Percentiles rank a stretch among this genome's conserved stretches.
phyloP scores from a whole-genome alignment of 306 rosid genomes.

The Vigna trinervia region DNA sequence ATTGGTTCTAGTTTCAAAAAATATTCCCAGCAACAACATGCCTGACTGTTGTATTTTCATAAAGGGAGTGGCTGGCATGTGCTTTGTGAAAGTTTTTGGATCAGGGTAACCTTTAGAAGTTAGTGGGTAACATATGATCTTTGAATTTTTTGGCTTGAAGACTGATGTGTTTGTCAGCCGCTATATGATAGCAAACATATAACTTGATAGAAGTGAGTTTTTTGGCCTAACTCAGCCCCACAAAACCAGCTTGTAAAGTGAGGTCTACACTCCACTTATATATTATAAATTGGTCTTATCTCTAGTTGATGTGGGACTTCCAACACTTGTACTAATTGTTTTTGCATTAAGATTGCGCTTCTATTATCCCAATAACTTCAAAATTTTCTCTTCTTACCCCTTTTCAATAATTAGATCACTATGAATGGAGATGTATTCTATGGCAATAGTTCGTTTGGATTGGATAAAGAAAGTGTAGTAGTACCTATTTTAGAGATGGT shows the following conservation, averaged over 20 bases:
- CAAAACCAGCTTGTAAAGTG: too few relatives aligned
- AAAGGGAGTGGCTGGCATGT: neutral
- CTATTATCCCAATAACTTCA: neutral
- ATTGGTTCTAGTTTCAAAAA: neutral
- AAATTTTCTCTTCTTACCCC: slow-evolving; percentile 1
- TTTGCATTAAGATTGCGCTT: slow-evolving; percentile 13
- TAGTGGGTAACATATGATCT: neutral
- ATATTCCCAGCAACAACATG: neutral
- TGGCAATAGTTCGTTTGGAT: slow-evolving; percentile 16
- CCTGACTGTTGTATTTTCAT: neutral
- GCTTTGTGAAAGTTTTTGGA: neutral
- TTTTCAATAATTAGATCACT: neutral
- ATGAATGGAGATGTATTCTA: slow-evolving; percentile 13
- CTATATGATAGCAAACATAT: neutral
- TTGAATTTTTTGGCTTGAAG: slow-evolving; percentile 18
- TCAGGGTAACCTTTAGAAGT: slow-evolving; percentile 10
- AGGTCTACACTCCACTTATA: too few relatives aligned
- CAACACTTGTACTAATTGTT: neutral
- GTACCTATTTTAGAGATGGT: slow-evolving; percentile 9
- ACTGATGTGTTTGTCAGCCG: slow-evolving; percentile 15
- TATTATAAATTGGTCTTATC: too few relatives aligned
- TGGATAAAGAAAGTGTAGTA: slow-evolving; percentile 3
- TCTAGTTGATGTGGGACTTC: too few relatives aligned
- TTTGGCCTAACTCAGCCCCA: too few relatives aligned
- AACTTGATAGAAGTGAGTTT: too few relatives aligned